These are phyloP conservation scores for Echites panduratus DNA, from an alignment of 257 asterid species.

Conservation along the genomic window DNA sequence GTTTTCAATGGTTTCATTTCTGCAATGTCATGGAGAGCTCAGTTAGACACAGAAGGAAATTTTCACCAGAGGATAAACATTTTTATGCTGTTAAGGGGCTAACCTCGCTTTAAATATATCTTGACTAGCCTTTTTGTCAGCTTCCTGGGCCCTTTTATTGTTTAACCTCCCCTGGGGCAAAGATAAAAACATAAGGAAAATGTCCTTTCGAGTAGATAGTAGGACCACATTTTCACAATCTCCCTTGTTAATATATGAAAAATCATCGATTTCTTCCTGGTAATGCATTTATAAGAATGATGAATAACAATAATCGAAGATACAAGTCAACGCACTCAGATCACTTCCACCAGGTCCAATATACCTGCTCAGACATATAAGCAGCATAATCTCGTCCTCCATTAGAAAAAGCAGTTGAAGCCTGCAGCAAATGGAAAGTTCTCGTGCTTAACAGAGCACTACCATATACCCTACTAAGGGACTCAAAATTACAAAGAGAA, in stretches of 20 bases:
- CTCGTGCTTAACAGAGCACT: constrained; percentile 19
- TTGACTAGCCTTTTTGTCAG: constrained; percentile 86
- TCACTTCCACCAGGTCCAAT: constrained; percentile 12
- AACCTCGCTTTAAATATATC: constrained; percentile 76
- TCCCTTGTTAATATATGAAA: neutral
- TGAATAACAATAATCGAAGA: neutral
- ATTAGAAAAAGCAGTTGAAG: constrained; percentile 75
- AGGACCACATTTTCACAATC: neutral
- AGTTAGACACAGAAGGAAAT: constrained; percentile 6
- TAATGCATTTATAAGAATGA: neutral
- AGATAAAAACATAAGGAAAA: neutral
- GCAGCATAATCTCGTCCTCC: constrained; percentile 77
- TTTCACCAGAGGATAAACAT: neutral
- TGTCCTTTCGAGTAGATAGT: neutral
- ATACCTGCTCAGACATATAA: constrained; percentile 78
- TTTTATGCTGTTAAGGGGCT: constrained; percentile 17
- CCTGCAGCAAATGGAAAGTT: constrained; percentile 46
- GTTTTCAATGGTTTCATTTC: constrained; percentile 72
- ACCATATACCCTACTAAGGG: neutral
- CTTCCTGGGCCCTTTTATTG: constrained; percentile 67
- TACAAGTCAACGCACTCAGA: neutral
- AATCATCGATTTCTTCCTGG: neutral
- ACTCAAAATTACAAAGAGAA: constrained; percentile 1
- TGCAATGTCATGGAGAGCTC: constrained; percentile 40
- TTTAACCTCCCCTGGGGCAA: constrained; percentile 63